A percentile compares a stretch with the other conserved stretches of the same genome.
These are phyloP conservation scores for Dioscorea alata DNA, from an alignment of 106 monocot genomes.

Conservation along the genomic window DNA sequence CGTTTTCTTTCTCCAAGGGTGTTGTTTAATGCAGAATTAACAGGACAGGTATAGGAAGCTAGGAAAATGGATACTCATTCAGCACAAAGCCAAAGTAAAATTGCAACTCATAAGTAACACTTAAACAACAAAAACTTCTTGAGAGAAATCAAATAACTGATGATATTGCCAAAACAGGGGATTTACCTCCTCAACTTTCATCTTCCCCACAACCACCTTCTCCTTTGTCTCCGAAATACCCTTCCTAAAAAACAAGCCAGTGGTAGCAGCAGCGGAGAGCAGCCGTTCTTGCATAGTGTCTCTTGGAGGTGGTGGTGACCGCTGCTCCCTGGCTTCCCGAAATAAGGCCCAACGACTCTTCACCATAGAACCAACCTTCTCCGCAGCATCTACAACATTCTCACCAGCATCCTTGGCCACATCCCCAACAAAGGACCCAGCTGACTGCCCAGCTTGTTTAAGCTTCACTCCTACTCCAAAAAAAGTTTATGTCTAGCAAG, in stretches of 20 bases:
- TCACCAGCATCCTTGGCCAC: constrained; percentile 50
- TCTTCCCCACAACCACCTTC: constrained; percentile 69
- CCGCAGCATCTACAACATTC: constrained; percentile 54
- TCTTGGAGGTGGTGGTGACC: constrained; percentile 14
- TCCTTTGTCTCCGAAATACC: constrained; percentile 85
- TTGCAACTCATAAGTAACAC: too few species aligned
- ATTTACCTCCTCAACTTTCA: constrained; percentile 88
- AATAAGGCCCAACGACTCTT: constrained; percentile 71
- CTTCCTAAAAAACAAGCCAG: constrained; percentile 59
- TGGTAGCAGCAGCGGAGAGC: constrained; percentile 65
- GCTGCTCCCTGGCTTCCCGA: constrained; percentile 35
- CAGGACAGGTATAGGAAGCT: too few species aligned
- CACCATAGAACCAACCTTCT: constrained; percentile 60
- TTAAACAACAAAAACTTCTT: too few species aligned
- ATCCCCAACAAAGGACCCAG: constrained; percentile 35
- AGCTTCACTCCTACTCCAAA: constrained; percentile 49
- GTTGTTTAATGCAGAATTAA: too few species aligned
- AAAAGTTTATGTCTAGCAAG: neutral
- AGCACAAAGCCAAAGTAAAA: too few species aligned
- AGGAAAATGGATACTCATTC: too few species aligned
- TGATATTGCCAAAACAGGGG: too few species aligned
- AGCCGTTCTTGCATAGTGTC: constrained; percentile 77
- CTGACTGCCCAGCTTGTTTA: constrained; percentile 76
- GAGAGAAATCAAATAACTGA: too few species aligned
- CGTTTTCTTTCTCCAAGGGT: too few species aligned